phyloP scores from a whole-genome alignment of 2,329 filamentous ascomycete genomes.

The Tolypocladium sp. region DNA sequence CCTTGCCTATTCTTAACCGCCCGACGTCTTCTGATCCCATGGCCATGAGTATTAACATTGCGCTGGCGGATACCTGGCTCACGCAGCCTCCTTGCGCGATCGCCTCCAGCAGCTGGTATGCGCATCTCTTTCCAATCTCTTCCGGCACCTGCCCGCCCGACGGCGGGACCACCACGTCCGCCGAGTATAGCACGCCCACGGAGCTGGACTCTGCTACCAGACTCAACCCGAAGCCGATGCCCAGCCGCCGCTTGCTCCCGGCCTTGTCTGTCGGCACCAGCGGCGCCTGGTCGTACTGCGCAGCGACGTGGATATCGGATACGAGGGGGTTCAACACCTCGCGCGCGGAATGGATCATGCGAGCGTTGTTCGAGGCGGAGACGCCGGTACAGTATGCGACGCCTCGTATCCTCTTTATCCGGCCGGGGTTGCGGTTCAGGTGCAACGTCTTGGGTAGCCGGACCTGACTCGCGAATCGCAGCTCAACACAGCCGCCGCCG shows the following conservation, averaged over 20 bases:
- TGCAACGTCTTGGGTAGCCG: constrained; percentile 91
- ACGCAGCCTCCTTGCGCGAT: constrained; percentile 79
- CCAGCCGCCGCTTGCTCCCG: constrained; percentile 54
- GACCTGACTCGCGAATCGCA: constrained; percentile 89
- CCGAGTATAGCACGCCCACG: constrained; percentile 72
- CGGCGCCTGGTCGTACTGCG: constrained; percentile 62
- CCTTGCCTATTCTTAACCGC: constrained; percentile 69
- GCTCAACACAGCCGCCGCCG: constrained; percentile 85
- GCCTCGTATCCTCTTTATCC: constrained; percentile 80
- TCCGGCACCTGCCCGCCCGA: constrained; percentile 78
- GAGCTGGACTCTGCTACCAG: constrained; percentile 88
- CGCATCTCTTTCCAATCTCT: constrained; percentile 81
- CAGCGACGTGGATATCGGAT: constrained; percentile 83
- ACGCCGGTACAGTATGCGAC: constrained; percentile 93
- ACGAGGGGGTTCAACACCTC: constrained; percentile 80
- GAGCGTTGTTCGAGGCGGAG: constrained; percentile 82
- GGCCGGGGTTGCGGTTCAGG: constrained; percentile 68
- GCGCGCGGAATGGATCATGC: constrained; percentile 87
- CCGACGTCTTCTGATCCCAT: constrained; percentile 98
- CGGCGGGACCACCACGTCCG: constrained; percentile 68
- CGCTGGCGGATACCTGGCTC: constrained; percentile 59
- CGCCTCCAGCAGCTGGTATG: constrained; percentile 78
- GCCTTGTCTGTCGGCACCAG: constrained; percentile 42
- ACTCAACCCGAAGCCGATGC: constrained; percentile 85
- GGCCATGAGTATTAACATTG: constrained; percentile 82